phyloP scores from a whole-genome alignment of 2,329 filamentous ascomycete genomes.

The Phoma sp. region DNA sequence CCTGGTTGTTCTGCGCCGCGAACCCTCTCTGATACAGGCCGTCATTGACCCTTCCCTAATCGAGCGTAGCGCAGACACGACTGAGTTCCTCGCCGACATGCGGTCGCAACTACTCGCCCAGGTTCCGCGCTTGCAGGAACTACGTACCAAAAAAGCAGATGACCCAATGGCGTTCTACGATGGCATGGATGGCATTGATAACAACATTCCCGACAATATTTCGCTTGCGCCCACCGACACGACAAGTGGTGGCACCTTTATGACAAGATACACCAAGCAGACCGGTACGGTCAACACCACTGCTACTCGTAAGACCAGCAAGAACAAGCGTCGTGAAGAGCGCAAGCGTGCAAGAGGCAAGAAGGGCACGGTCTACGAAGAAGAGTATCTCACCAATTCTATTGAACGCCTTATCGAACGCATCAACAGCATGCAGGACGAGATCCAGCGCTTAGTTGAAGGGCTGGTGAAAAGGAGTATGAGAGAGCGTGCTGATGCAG shows the following conservation, averaged over 20 bases:
- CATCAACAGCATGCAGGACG: constrained; percentile 74
- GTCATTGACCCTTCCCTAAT: constrained; percentile 80
- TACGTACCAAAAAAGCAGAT: constrained; percentile 79
- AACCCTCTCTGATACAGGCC: constrained; percentile 68
- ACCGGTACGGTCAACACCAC: constrained; percentile 76
- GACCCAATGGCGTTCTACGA: constrained; percentile 91
- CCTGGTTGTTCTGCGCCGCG: constrained; percentile 68
- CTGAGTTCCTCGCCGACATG: constrained; percentile 93
- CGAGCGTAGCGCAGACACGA: constrained; percentile 81
- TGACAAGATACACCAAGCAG: constrained; percentile 88
- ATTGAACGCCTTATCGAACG: constrained; percentile 83
- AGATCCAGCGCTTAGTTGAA: constrained; percentile 77
- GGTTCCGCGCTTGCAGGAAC: constrained; percentile 82
- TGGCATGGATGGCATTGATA: constrained; percentile 59
- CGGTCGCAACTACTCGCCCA: constrained; percentile 84
- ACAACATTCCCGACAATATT: constrained; percentile 87
- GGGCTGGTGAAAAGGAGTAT: constrained; percentile 81
- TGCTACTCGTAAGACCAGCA: constrained; percentile 80
- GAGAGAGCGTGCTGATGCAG: constrained; percentile 82
- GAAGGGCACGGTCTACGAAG: constrained; percentile 97
- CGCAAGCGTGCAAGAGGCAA: constrained; percentile 93
- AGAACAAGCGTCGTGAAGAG: constrained; percentile 89
- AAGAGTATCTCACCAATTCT: constrained; percentile 93
- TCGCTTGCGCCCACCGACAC: constrained; percentile 87
- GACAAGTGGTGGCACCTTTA: constrained; percentile 81